These are phyloP conservation scores for Diaporthe eres DNA, from an alignment of 2,329 filamentous ascomycete genomes.

Conservation along the genomic window DNA sequence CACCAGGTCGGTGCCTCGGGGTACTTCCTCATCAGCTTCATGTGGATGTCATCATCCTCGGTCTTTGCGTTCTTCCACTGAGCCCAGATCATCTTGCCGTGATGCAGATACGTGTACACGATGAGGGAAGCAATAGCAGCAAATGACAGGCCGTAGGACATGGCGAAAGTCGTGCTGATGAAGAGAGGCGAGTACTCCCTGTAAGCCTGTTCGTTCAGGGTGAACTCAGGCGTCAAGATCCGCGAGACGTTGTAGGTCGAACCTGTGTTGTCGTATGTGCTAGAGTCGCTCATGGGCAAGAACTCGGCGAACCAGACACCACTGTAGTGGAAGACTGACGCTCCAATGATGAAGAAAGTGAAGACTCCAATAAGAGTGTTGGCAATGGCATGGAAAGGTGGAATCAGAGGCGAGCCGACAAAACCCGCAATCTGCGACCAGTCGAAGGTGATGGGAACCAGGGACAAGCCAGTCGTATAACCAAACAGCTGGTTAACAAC, in stretches of 20 bases:
- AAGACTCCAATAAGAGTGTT: constrained; percentile 80
- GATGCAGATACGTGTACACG: constrained; percentile 77
- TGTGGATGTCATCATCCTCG: constrained; percentile 75
- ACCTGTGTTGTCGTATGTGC: constrained; percentile 80
- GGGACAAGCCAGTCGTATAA: constrained; percentile 74
- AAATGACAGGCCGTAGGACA: constrained; percentile 80
- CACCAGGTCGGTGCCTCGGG: constrained; percentile 75
- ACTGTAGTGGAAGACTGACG: constrained; percentile 74
- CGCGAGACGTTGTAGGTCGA: constrained; percentile 73
- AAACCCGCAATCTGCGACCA: constrained; percentile 82
- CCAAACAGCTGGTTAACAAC: constrained; percentile 82
- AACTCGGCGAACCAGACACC: constrained; percentile 75
- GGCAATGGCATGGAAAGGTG: constrained; percentile 80
- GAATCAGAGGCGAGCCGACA: constrained; percentile 76
- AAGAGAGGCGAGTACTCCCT: constrained; percentile 77
- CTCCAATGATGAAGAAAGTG: constrained; percentile 73
- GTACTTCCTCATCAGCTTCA: constrained; percentile 75
- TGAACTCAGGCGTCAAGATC: constrained; percentile 73
- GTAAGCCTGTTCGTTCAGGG: constrained; percentile 75
- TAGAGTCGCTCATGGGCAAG: constrained; percentile 78
- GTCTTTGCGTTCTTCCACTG: constrained; percentile 71
- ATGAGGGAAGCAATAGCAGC: constrained; percentile 78
- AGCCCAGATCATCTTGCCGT: constrained; percentile 75
- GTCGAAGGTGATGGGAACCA: constrained; percentile 82
- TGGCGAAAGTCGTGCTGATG: constrained; percentile 79